Base-by-base conservation (phyloP, 1,139 yeast species). In the Pichia terricola region DNA sequence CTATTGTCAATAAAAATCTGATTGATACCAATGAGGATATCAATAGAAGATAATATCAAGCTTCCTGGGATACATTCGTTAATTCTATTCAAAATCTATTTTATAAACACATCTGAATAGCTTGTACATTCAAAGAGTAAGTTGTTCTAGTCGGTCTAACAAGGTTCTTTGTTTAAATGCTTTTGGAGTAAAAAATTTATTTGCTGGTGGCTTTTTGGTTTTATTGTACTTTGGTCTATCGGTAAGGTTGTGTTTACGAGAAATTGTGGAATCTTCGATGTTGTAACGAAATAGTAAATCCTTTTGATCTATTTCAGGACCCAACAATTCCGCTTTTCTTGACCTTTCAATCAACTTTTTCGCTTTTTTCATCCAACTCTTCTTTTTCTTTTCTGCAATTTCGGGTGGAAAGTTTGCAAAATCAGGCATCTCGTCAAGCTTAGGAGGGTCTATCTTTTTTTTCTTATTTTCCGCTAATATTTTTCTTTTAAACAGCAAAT, bases 1-100 rank as follows among this genome's bases (percentile, higher is more conserved):
- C 95, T 3, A 60, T 87, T 42, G 75, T 79, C 54, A 87, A 87
- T 59, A 70, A 69, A 51, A 86, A 80, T 49, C 52, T 60, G 27
- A 42, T 50, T 8, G 6, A 6, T 28, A 28, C n/a, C n/a, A n/a
- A n/a, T n/a, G n/a, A n/a, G n/a, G n/a, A n/a, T n/a, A n/a, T n/a
- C n/a, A n/a, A n/a, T n/a, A n/a, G n/a, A n/a, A n/a, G n/a, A n/a
- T n/a, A n/a, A n/a, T n/a, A n/a, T n/a, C n/a, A n/a, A n/a, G n/a
- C n/a, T n/a, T n/a, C n/a, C n/a, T n/a, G n/a, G 5, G 30, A 9
- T 16, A 8, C 11, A 26, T 40, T 30, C 16, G 30, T 32, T 28
- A 25, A n/a, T n/a, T 26, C 11, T 22, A 5, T 34, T n/a, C 11
- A 27, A 11, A 9, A 38, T 38, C 7, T 38, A 22, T 26, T n/a